Percentiles rank a stretch among this genome's conserved stretches.
phyloP scores from a whole-genome alignment of 345 rosid species.

The Conringia planisiliqua region DNA sequence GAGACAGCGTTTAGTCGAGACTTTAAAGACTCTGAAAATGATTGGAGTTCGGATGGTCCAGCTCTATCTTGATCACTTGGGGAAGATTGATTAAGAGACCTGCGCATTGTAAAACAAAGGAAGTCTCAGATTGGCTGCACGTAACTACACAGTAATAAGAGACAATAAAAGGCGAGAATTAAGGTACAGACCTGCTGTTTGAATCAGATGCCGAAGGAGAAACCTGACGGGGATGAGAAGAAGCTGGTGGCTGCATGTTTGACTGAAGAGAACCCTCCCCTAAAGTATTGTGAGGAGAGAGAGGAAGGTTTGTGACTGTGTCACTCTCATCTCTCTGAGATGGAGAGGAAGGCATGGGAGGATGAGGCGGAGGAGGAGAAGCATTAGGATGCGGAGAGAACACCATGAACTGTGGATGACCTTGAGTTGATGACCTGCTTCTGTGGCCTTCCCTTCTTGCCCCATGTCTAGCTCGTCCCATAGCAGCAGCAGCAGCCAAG shows the following conservation, averaged over 20 bases:
- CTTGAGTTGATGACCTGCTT: slow-evolving; percentile 65
- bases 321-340: slow-evolving; percentile 55
- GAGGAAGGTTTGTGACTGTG: slow-evolving; percentile 44
- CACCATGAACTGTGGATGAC: slow-evolving; percentile 75
- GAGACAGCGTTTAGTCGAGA: slow-evolving; percentile 76
- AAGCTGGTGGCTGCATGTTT: slow-evolving; percentile 29
- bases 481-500: slow-evolving; percentile 94
- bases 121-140: neutral
- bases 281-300: slow-evolving; percentile 36
- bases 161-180: neutral
- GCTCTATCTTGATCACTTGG: slow-evolving; percentile 70
- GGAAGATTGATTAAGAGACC: slow-evolving; percentile 53
- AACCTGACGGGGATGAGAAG: slow-evolving; percentile 38
- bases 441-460: slow-evolving; percentile 83
- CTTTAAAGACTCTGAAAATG: slow-evolving; percentile 83
- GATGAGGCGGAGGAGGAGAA: slow-evolving; percentile 40
- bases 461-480: slow-evolving; percentile 84
- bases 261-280: slow-evolving; percentile 47
- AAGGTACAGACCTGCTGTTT: slow-evolving; percentile 46
- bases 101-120: slow-evolving; percentile 19
- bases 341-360: slow-evolving; percentile 53
- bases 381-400: slow-evolving; percentile 60
- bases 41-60: slow-evolving; percentile 82
- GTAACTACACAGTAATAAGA: neutral
- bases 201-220: slow-evolving; percentile 56